A percentile compares a stretch with the other conserved stretches of the same genome.
Conservation (phyloP, 805 yeast species). For the Teunomyces funiuensis region DNA sequence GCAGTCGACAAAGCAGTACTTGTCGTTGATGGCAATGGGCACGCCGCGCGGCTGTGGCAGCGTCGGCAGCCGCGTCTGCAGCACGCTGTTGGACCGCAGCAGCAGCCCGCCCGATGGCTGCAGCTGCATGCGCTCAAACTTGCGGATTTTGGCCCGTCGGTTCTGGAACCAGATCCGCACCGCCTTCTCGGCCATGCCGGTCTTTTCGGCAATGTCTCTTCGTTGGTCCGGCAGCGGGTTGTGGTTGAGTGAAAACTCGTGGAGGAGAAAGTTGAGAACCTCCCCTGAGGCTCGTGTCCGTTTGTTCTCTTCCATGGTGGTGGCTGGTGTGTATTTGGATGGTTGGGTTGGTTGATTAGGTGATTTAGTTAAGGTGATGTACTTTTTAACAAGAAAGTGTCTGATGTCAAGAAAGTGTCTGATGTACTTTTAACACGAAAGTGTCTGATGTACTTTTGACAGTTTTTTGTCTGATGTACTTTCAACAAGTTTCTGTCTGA, state of each 20-base stretch:
- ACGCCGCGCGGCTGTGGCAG: constrained; percentile 2
- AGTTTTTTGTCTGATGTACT: too few relatives aligned
- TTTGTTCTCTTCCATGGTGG: constrained; percentile 24
- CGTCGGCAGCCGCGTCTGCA: constrained; percentile 1
- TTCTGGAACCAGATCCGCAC: constrained; percentile 95
- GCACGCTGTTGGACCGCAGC: constrained; percentile 12
- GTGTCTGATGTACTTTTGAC: not conserved
- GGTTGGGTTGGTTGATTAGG: not conserved
- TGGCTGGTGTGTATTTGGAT: not conserved
- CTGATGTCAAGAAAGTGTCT: not conserved
- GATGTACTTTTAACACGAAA: too few relatives aligned
- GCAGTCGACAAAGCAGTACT: constrained; percentile 68
- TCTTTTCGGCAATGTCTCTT: constrained; percentile 63
- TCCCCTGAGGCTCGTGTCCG: constrained; percentile 80
- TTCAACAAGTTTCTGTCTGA: too few relatives aligned
- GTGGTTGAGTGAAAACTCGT: constrained; percentile 69
- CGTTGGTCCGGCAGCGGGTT: constrained; percentile 76
- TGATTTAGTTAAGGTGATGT: not conserved
- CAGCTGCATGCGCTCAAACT: constrained; percentile 51
- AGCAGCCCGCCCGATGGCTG: not conserved
- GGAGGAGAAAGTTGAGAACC: constrained; percentile 63
- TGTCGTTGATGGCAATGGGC: constrained; percentile 46
- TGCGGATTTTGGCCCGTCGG: constrained; percentile 74
- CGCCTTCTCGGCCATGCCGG: constrained; percentile 83
- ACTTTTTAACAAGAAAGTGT: not conserved